Base-by-base conservation (phyloP, 2,329 filamentous ascomycete genomes). In the Exophiala aquamarina region DNA sequence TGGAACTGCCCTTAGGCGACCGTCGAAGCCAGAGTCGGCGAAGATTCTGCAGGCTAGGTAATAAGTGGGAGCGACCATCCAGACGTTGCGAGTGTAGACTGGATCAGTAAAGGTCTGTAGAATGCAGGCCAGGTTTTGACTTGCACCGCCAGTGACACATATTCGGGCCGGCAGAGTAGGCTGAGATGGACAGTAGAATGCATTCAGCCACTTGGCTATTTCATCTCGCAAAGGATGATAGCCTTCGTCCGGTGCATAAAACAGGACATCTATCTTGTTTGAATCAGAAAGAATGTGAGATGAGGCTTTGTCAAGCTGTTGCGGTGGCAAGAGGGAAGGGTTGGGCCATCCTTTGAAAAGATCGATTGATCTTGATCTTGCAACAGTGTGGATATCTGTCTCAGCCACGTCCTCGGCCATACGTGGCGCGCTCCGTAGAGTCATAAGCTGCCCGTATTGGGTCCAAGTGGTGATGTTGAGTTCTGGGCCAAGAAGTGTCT, bases 21-120 rank as follows among this genome's bases (percentile, higher is more conserved):
- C 78, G 3, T 73, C 72, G 56, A 95, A 89, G 1, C 89, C 86
- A 4, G 83, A 76, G 66, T 96, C 91, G 48, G 87, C 83, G 61
- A 95, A 90, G 46, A 95, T 87, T n/a, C 84, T 77, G 61, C 87
- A 90, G 0, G 84, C 87, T n/a, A 95, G 74, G 66, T 89, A 87
- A 63, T 95, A 95, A 37, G 85, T 86, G 3, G 91, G 91, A 15
- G 86, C 82, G 2, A 90, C 82, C 67, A 91, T 79, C 86, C 88
- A 95, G 8, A 95, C 75, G 56, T 81, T 81, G 36, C 78, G 74
- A 1, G 91, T 95, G 61, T 83, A 85, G 2, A 74, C 67, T 1
- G 88, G 86, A 64, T 95, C 91, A 0, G 89, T 87, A 62, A 86
- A 95, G 21, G 86, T 86, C 65, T 86, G 81, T 40, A 95, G 70